Percentiles rank a stretch among this genome's conserved stretches.
Evolutionary conservation across 345 rosid genomes (phyloP).

Genomic region (Lepidium sativum): DNA sequence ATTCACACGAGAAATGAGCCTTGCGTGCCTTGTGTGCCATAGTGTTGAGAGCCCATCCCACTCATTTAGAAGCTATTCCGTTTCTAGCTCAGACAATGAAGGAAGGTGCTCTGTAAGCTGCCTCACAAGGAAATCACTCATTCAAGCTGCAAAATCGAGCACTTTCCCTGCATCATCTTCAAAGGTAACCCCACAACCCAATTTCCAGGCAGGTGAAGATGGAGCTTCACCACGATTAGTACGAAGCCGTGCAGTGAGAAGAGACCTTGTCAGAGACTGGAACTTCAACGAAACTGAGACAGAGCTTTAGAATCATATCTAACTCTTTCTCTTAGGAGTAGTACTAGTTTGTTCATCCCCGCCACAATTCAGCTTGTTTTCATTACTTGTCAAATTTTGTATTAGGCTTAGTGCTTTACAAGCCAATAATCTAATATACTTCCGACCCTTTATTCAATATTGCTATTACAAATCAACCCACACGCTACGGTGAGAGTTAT

Average conservation of each 20-base stretch:
- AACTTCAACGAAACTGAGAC: slow-evolving; percentile 59
- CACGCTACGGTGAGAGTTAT: neutral
- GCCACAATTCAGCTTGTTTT: neutral
- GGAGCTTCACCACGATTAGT: slow-evolving; percentile 72
- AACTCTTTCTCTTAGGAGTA: slow-evolving; percentile 10
- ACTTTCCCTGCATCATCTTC: slow-evolving; percentile 49
- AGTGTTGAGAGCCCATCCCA: slow-evolving; percentile 89
- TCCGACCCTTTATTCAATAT: neutral
- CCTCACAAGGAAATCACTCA: slow-evolving; percentile 51
- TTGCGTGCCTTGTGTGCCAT: slow-evolving; percentile 89
- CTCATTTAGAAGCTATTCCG: slow-evolving; percentile 89
- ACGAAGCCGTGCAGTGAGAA: slow-evolving; percentile 77
- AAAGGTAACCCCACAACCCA: slow-evolving; percentile 84
- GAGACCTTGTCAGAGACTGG: slow-evolving; percentile 97
- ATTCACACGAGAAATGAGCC: slow-evolving; percentile 42
- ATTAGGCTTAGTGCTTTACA: neutral
- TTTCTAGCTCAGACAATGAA: slow-evolving; percentile 84
- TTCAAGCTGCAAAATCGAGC: slow-evolving; percentile 51
- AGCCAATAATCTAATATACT: slow-evolving; percentile 6
- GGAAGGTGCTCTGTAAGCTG: slow-evolving; percentile 84
- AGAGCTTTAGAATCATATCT: slow-evolving; percentile 34
- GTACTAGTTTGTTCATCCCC: slow-evolving; percentile 11
- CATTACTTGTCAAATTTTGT: neutral
- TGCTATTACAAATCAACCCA: neutral
- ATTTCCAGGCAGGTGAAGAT: slow-evolving; percentile 23